Evolutionary conservation across 2,329 filamentous ascomycete genomes (phyloP).

Genomic region (Fusarium sp.): DNA sequence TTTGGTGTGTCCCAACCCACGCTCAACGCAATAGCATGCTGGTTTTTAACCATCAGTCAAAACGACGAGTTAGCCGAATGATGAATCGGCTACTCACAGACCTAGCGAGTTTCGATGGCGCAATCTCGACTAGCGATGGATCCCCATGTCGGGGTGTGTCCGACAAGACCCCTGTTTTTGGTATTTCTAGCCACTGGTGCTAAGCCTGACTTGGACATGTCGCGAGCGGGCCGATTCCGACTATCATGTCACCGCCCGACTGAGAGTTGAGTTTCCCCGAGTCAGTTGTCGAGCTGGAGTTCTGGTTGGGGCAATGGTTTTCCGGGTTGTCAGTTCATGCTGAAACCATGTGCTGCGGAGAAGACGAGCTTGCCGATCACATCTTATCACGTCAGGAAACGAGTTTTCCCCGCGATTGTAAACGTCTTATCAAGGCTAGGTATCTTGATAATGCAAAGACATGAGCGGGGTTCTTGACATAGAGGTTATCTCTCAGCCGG

Average conservation of each 20-base stretch:
- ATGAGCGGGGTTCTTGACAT: not conserved
- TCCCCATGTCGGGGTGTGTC: not conserved
- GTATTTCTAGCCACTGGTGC: not conserved
- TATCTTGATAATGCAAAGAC: not conserved
- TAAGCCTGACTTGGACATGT: not conserved
- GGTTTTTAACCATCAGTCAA: slow-evolving; percentile 4
- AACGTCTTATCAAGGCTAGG: not conserved
- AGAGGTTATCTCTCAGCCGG: not conserved
- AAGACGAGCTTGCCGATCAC: not conserved
- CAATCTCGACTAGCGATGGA: not conserved
- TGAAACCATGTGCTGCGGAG: not conserved
- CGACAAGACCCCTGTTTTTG: not conserved
- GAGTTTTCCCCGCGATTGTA: not conserved
- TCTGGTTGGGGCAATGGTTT: not conserved
- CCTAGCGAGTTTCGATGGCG: not conserved
- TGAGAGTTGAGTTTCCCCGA: not conserved
- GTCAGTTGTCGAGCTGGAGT: not conserved
- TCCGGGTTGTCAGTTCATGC: not conserved
- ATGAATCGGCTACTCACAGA: not conserved
- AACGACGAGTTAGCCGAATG: not conserved
- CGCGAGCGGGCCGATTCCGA: not conserved
- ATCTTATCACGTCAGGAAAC: not conserved
- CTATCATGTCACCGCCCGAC: not conserved
- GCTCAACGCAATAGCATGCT: not conserved
- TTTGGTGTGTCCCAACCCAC: not conserved